Evolutionary conservation across 192 early-diverging fungal species (phyloP), one percentile per base, ranked within the genome.

Genomic region (Cetraspora pellucida): DNA sequence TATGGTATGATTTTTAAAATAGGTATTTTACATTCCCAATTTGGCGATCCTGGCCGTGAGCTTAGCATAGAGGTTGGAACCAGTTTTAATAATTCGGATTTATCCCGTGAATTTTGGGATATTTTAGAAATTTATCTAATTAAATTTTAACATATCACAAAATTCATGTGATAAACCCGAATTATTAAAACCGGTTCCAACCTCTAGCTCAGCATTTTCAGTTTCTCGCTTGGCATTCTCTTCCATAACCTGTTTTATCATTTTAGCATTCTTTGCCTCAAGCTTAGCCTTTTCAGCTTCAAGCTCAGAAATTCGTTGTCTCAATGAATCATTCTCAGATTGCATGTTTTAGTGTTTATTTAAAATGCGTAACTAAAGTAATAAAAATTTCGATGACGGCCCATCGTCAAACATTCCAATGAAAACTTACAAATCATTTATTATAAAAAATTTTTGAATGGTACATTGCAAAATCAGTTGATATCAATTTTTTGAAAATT

Each of bases 341-440:
- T 52, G 50, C 50, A 52, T 52, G 50, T 52, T 52, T 52, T 5
- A 52, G 50, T 52, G 13, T 64, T 64, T 64, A 64, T 64, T 64
- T 64, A 64, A 64, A 64, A 64, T 64, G 61, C 16, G 0, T 64
- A 37, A 63, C 61, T 63, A 64, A 64, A 60, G 9, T 63, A 63
- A 0, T n/a, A 8, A 63, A 64, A 64, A 64, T 64, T 64, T 64
- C 61, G 61, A 25, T 9, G 61, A 25, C 28, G 61, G 61, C 61
- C 61, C 61, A 9, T 64, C 61, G 61, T 64, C 61, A 64, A 64
- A 25, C 0, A 23, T 25, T 63, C 60, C 16, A 63, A 52, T 10
- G 60, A 61, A 61, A 61, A n/a, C n/a, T 60, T 60, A 60, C 58
- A 60, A 60, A 60, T 60, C 58, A 60, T 60, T 60, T 60, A 60